These are phyloP conservation scores for Dothideomycetes sp. DNA, from an alignment of 2,329 filamentous ascomycete species.

Conservation along the genomic window DNA sequence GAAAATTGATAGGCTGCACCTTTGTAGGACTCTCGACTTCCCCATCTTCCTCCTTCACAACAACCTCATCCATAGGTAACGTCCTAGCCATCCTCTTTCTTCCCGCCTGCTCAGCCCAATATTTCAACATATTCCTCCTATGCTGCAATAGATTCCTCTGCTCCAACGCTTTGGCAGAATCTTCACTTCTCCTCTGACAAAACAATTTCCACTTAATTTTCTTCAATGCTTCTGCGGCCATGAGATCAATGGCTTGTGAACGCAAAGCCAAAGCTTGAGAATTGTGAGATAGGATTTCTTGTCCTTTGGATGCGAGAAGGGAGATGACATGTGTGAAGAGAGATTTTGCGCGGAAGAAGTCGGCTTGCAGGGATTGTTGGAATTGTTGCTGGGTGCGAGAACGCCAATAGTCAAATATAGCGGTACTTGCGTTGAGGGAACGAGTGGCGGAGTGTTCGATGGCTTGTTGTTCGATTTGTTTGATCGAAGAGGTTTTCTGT, in stretches of 20 bases:
- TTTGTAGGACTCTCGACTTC: conserved; percentile 13
- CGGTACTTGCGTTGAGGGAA: conserved; percentile 23
- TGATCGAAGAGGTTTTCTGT: conserved; percentile 24
- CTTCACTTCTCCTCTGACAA: conserved; percentile 41
- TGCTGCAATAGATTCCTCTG: conserved; percentile 47
- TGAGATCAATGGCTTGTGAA: conserved; percentile 36
- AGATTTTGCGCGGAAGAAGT: conserved; percentile 16
- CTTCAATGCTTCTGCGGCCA: conserved; percentile 31
- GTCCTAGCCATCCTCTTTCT: conserved; percentile 19
- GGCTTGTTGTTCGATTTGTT: conserved; percentile 33
- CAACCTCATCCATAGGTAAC: neutral
- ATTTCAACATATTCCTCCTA: conserved; percentile 44
- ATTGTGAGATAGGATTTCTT: conserved; percentile 3
- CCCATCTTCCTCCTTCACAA: conserved; percentile 12
- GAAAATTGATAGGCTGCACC: neutral
- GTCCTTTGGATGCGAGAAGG: neutral
- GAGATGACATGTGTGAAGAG: conserved; percentile 2
- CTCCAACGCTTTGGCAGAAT: conserved; percentile 45
- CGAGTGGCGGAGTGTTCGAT: conserved; percentile 28
- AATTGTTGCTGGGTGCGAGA: conserved; percentile 18
- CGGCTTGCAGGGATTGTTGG: conserved; percentile 27
- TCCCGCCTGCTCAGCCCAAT: conserved; percentile 43
- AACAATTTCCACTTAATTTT: conserved; percentile 51
- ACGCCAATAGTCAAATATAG: conserved; percentile 31
- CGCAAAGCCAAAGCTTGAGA: conserved; percentile 38